Percentiles rank a stretch among this genome's conserved stretches.
These are phyloP conservation scores for Pythium plurisporium DNA, from an alignment of 352 stramenopile species.

Conservation along the genomic window DNA sequence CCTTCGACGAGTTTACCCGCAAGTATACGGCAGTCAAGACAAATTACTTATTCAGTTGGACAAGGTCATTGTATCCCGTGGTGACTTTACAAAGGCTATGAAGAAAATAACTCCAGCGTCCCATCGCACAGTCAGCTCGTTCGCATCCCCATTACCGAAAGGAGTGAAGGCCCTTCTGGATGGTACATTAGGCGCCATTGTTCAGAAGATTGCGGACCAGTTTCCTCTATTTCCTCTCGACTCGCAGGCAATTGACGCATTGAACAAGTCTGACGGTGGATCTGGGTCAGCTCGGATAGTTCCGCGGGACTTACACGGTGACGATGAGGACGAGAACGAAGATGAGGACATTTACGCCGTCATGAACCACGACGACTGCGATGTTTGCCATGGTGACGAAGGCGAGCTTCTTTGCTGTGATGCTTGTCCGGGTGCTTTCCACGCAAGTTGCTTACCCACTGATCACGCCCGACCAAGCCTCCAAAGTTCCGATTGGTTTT, in stretches of 20 bases:
- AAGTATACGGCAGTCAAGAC: slow-evolving; percentile 80
- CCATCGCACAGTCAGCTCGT: slow-evolving; percentile 60
- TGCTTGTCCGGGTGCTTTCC: slow-evolving; percentile 58
- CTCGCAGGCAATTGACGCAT: slow-evolving; percentile 33
- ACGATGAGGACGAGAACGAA: slow-evolving; percentile 44
- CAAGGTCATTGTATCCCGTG: slow-evolving; percentile 65
- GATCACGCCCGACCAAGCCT: slow-evolving; percentile 8
- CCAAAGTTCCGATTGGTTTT: slow-evolving; percentile 44
- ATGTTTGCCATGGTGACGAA: slow-evolving; percentile 61
- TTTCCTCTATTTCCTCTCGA: slow-evolving; percentile 70
- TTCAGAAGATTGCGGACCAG: slow-evolving; percentile 39
- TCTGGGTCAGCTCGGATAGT: background rate
- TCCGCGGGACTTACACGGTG: background rate
- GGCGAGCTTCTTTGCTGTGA: slow-evolving; percentile 58
- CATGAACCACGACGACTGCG: slow-evolving; percentile 57
- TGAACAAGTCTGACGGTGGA: slow-evolving; percentile 14
- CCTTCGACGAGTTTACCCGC: slow-evolving; percentile 79
- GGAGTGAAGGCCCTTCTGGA: slow-evolving; percentile 45
- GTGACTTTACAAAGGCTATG: slow-evolving; percentile 65
- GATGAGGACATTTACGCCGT: slow-evolving; percentile 68
- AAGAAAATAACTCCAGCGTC: slow-evolving; percentile 84
- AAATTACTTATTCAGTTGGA: slow-evolving; percentile 75
- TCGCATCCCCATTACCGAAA: slow-evolving; percentile 68
- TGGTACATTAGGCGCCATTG: slow-evolving; percentile 30
- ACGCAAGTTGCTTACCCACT: slow-evolving; percentile 36